Evolutionary conservation across 495 filamentous ascomycete species (phyloP), one percentile per base, ranked within the genome.

Genomic region (Neurospora cerealis): DNA sequence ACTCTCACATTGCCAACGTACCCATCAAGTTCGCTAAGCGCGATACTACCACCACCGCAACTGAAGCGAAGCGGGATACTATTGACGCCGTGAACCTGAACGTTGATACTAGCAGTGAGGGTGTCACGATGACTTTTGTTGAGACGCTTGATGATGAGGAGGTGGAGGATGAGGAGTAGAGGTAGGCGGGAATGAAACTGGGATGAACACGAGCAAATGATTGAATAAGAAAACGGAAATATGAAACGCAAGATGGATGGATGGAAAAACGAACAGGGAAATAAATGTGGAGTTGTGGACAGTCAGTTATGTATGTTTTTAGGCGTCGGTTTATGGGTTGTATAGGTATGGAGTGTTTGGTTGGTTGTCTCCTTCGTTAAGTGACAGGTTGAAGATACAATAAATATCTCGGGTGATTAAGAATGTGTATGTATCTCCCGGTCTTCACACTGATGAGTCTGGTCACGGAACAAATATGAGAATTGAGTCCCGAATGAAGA

Each of bases 21-120:
- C 42, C 72, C 44, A 72, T 78, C 19, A 71, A 76, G 3, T 69
- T 78, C 48, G 73, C 78, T 28, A 81, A 80, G 73, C 77, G 77
- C 66, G 75, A 81, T 44, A 78, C 74, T 6, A 75, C 77, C 44
- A 5, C 21, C 21, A 28, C 77, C 54, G 24, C n/a, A 2, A 66
- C 54, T 9, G 54, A 66, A 5, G 13, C 15, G 7, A 66, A 34
- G 54, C 28, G 54, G 6, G 6, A 66, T 7, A 5, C 28, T 34
- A 80, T 86, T 15, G 85, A 87, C 69, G 78, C 80, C n/a, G 83
- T 86, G 75, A 87, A 86, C 79, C 75, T 86, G 42, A 87, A 86
- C 38, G 84, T 87, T 32, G 80, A 85, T 54, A 66, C 54, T 17
- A 83, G 83, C 21, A 77, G 78, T 34, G 83, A 84, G 77, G 85